phyloP scores from a whole-genome alignment of 257 asterid species.

The Gentiana dahurica region DNA sequence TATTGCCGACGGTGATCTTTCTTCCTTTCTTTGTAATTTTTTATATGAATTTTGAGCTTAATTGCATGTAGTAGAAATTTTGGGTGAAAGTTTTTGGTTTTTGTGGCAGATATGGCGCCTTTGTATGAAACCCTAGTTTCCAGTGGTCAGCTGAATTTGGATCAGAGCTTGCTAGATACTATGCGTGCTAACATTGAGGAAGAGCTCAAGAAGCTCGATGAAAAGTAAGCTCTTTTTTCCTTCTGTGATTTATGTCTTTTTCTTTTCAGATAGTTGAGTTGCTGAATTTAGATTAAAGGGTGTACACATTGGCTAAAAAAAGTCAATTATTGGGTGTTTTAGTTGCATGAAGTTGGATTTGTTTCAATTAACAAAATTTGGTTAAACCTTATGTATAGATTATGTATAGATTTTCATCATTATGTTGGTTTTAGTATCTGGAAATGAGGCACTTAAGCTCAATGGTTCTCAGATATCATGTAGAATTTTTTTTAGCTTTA shows the following conservation, averaged over 20 bases:
- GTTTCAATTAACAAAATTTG: too few species aligned
- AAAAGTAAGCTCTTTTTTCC: conserved; percentile 26
- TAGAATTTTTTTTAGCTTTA: too few species aligned
- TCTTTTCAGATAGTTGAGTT: too few species aligned
- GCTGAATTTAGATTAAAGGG: neutral
- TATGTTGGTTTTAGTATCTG: too few species aligned
- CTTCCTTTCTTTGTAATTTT: neutral
- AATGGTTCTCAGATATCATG: too few species aligned
- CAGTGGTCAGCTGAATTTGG: conserved; percentile 44
- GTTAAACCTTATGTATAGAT: too few species aligned
- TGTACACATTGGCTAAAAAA: neutral
- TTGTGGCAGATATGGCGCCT: conserved; percentile 60
- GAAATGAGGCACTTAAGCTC: too few species aligned
- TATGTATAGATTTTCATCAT: too few species aligned
- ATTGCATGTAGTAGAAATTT: neutral
- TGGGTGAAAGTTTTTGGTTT: neutral
- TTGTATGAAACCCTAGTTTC: conserved; percentile 72
- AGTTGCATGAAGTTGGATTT: too few species aligned
- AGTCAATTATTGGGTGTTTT: too few species aligned
- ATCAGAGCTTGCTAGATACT: conserved; percentile 56
- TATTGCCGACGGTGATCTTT: conserved; percentile 49
- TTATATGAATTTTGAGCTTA: neutral
- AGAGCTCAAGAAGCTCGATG: conserved; percentile 67
- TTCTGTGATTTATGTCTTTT: neutral
- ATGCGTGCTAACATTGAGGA: conserved; percentile 60